Percentiles rank a stretch among this genome's conserved stretches.
phyloP scores from a whole-genome alignment of 169 alveolate genomes.

The Plasmodium gonderi region DNA sequence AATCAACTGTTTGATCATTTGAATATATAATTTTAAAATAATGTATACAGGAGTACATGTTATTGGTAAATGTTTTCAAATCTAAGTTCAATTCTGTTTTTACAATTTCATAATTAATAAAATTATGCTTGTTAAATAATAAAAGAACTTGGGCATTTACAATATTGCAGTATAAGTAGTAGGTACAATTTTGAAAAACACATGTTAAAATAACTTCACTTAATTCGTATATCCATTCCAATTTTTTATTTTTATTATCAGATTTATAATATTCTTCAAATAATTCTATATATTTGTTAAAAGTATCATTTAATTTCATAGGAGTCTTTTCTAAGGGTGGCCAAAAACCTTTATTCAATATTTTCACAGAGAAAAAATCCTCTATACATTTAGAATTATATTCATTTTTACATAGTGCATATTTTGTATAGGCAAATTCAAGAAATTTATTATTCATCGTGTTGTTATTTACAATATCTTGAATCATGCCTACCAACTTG shows the following conservation, averaged over 20 bases:
- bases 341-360: slow-evolving; percentile 86
- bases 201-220: slow-evolving; percentile 78
- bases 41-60: slow-evolving; percentile 54
- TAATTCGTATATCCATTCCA: slow-evolving; percentile 84
- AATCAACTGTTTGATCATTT: slow-evolving; percentile 19
- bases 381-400: not conserved
- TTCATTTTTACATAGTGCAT: not conserved
- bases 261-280: slow-evolving; percentile 80
- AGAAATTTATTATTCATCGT: slow-evolving; percentile 76
- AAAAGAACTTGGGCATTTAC: slow-evolving; percentile 81
- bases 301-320: slow-evolving; percentile 72
- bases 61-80: slow-evolving; percentile 49
- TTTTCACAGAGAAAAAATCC: slow-evolving; percentile 79
- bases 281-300: slow-evolving; percentile 71
- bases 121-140: slow-evolving; percentile 76
- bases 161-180: slow-evolving; percentile 77
- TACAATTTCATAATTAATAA: slow-evolving; percentile 58
- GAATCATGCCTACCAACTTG: slow-evolving; percentile 89
- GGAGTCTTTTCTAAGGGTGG: slow-evolving; percentile 78
- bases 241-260: slow-evolving; percentile 79
- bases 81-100: slow-evolving; percentile 39
- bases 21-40: slow-evolving; percentile 27
- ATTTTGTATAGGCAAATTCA: slow-evolving; percentile 8
- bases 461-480: slow-evolving; percentile 78
- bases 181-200: not conserved